Base-by-base conservation (phyloP, 495 filamentous ascomycete genomes). In the Aspergillus mulundensis region DNA sequence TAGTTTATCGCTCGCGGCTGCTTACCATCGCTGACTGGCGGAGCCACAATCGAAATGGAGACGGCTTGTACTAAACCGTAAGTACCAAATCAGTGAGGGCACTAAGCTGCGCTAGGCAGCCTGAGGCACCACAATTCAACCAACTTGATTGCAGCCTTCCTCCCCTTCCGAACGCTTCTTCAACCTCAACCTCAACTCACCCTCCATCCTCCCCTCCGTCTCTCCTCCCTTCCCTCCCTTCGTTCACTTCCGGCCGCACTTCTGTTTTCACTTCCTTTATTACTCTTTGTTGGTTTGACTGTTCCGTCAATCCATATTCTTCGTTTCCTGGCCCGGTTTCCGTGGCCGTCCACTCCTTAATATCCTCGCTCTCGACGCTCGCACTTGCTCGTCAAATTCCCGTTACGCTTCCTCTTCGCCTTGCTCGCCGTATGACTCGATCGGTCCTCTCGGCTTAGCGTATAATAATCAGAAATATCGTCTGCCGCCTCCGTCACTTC, bases 291-390 rank as follows among this genome's bases (percentile, higher is more conserved):
- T 28, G 55, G 60, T 59, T 59, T 64, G 62, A 63, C 59, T 54
- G 34, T 53, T 56, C 58, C 59, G 54, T 57, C 50, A 47, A 45
- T 45, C 36, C 47, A 49, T 44, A 34, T 46, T 40, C 34, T 50
- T 45, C 39, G 18, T 53, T 34, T 56, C 53, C 50, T 65, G 73
- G 71, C 70, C 73, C 70, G 54, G 54, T 65, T 63, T 62, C 71
- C 65, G 70, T 75, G 73, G 73, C 73, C 75, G 75, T 76, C 74
- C 74, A 64, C 69, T 77, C 74, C 65, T 77, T 77, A 66, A 63
- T 15, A 60, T 47, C 19, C 41, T 41, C 54, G 50, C 61, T 46
- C 36, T 49, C 47, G 57, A 59, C 59, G 40, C 40, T 48, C 52
- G 32, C 43, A 54, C 42, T 19, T 25, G 30, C 36, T 43, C 19